Conservation (phyloP, 1,284 basidiomycete species). For the Trichosporon sp. region DNA sequence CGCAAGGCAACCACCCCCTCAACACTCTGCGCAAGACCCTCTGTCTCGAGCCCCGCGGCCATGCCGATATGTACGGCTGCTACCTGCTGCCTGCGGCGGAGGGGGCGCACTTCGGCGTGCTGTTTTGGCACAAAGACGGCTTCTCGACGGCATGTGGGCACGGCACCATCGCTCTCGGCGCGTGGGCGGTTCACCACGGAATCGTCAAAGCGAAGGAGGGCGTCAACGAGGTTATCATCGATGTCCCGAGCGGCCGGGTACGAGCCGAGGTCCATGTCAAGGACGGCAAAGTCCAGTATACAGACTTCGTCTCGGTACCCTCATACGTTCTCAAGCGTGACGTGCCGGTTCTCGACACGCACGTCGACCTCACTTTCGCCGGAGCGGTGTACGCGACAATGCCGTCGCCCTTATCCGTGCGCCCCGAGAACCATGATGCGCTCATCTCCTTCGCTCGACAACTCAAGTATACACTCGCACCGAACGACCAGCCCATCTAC, state of each 20-base stretch:
- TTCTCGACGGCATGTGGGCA: constrained; percentile 54
- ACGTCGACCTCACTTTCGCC: constrained; percentile 49
- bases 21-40: constrained; percentile 18
- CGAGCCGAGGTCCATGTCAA: constrained; percentile 2
- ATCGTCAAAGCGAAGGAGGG: constrained; percentile 8
- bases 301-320: constrained; percentile 21
- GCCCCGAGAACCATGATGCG: constrained; percentile 30
- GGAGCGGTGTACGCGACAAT: constrained; percentile 52
- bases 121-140: constrained; percentile 54
- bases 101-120: constrained; percentile 50
- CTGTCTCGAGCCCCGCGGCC: constrained; percentile 49
- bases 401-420: constrained; percentile 42
- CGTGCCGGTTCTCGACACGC: constrained; percentile 17
- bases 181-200: constrained; percentile 47
- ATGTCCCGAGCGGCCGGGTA: constrained; percentile 19
- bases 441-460: constrained; percentile 33
- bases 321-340: constrained; percentile 7
- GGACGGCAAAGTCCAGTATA: constrained; percentile 7
- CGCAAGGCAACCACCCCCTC: constrained; percentile 14
- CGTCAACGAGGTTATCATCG: constrained; percentile 12
- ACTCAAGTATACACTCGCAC: constrained; percentile 30
- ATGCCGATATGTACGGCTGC: constrained; percentile 53
- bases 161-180: constrained; percentile 52
- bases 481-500: constrained; percentile 14
- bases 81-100: constrained; percentile 46